phyloP scores from a whole-genome alignment of 306 rosid genomes.

The Cyclanthera cordifolia region DNA sequence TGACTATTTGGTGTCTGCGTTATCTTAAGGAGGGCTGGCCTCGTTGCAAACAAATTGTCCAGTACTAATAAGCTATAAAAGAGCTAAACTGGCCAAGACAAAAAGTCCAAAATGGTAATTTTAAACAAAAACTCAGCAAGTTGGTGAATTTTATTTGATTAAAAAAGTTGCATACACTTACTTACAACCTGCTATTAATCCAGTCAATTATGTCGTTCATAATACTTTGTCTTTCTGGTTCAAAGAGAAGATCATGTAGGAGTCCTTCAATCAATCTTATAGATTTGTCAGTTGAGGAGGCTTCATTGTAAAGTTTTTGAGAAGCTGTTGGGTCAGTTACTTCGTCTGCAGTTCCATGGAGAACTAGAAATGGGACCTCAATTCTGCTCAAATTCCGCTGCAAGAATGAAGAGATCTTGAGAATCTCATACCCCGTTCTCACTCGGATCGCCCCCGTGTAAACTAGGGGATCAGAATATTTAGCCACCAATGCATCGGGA shows the following conservation, averaged over 20 bases:
- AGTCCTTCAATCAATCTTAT: conserved; percentile 59
- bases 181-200: conserved; percentile 47
- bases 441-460: conserved; percentile 60
- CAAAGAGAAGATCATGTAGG: conserved; percentile 74
- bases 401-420: conserved; percentile 47
- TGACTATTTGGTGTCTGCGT: too few relatives aligned
- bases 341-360: conserved; percentile 75
- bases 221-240: conserved; percentile 61
- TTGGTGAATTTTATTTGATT: neutral
- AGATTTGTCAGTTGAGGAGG: conserved; percentile 63
- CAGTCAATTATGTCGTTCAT: conserved; percentile 49
- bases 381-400: conserved; percentile 54
- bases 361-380: conserved; percentile 66
- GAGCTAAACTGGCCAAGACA: too few relatives aligned
- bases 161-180: too few relatives aligned
- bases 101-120: too few relatives aligned
- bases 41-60: too few relatives aligned
- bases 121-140: neutral
- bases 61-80: too few relatives aligned
- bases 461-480: conserved; percentile 83
- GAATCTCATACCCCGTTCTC: conserved; percentile 76
- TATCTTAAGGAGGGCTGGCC: too few relatives aligned
- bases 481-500: conserved; percentile 62
- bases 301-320: conserved; percentile 47
- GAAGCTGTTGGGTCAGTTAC: conserved; percentile 77